These are phyloP conservation scores for Tricholoma bakamatsutake DNA, from an alignment of 768 basidiomycete species.

Conservation along the genomic window DNA sequence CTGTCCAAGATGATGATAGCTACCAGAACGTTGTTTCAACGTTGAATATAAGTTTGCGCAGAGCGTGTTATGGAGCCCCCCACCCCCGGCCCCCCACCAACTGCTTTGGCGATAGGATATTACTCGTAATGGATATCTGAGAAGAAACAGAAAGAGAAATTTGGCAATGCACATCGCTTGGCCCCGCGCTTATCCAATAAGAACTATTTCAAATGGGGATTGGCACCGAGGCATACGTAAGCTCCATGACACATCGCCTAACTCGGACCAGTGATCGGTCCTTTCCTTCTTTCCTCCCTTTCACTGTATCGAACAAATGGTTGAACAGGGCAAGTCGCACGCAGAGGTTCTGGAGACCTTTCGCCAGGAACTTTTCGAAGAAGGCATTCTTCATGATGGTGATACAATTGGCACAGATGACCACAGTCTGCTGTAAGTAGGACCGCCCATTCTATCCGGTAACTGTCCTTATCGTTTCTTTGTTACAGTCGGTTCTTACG, in stretches of 20 bases:
- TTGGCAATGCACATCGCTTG: no score
- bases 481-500: slow-evolving; percentile 63
- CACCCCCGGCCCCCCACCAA: no score
- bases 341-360: slow-evolving; percentile 41
- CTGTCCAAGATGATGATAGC: no score
- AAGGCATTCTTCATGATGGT: slow-evolving; percentile 52
- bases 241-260: background rate
- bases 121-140: no score
- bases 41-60: no score
- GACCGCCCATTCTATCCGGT: background rate
- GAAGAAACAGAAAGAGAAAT: no score
- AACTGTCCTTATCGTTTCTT: background rate
- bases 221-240: background rate
- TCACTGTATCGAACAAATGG: background rate
- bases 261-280: background rate
- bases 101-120: no score
- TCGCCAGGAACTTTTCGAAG: slow-evolving; percentile 43
- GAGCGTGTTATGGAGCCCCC: no score
- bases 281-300: background rate
- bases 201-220: no score
- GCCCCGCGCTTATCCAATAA: no score
- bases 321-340: slow-evolving; percentile 4
- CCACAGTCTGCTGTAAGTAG: slow-evolving; percentile 50
- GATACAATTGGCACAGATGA: slow-evolving; percentile 58
- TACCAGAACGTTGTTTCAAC: no score